These are phyloP conservation scores for Parastagonospora avenae DNA, from an alignment of 2,329 filamentous ascomycete species.

Conservation along the genomic window DNA sequence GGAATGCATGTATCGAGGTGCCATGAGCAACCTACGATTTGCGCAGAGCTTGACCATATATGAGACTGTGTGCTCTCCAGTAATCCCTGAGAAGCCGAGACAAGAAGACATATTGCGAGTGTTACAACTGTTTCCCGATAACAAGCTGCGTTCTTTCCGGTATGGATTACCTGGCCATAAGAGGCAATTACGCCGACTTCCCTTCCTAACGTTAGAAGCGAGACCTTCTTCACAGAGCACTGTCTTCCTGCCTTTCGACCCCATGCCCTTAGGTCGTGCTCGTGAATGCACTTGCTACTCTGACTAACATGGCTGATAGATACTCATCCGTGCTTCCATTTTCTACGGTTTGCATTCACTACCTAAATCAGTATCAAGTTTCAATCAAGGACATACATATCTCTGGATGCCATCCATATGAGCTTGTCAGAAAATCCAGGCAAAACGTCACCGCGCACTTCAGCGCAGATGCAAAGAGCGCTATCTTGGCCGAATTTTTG, in stretches of 20 bases:
- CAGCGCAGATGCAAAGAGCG: neutral
- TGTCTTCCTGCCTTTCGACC: too few relatives aligned
- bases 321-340: neutral
- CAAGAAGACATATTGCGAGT: neutral
- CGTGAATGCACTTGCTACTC: neutral
- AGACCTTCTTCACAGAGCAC: too few relatives aligned
- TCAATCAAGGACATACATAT: neutral
- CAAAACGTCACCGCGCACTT: neutral
- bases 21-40: slow-evolving; percentile 3
- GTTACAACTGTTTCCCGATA: slow-evolving; percentile 2
- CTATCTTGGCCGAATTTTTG: neutral
- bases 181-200: too few relatives aligned
- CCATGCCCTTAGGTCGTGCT: too few relatives aligned
- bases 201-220: too few relatives aligned
- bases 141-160: slow-evolving; percentile 6
- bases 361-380: neutral
- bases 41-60: slow-evolving; percentile 6
- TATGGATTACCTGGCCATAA: too few relatives aligned
- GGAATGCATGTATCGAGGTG: slow-evolving; percentile 6
- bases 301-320: neutral
- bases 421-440: neutral
- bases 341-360: neutral
- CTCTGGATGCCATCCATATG: neutral
- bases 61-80: neutral
- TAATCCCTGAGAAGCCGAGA: neutral